Evolutionary conservation across 345 rosid species (phyloP), one percentile per base, ranked within the genome.

Genomic region (Aegle marmelos): DNA sequence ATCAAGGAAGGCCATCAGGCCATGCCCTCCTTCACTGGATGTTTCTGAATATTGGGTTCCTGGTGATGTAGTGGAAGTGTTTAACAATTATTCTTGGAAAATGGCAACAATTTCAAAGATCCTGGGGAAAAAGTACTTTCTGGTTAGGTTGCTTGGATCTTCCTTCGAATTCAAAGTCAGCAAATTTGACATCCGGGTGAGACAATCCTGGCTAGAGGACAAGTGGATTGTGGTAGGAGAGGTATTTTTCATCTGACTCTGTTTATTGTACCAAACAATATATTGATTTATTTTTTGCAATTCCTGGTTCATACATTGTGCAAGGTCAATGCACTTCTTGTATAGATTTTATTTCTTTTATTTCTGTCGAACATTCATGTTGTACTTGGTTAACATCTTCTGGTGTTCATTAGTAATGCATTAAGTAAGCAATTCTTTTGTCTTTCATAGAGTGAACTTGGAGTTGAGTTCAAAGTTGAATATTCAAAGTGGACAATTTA

Each of bases 21-120:
- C 98, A 70, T 81, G 83, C 75, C 89, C 91, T 58, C 96, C 82
- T 36, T 65, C 64, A 33, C 65, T 62, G 33, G 83, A 76, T 36
- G 85, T 81, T 67, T 72, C 78, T 6, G 85, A 82, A 60, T 79
- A 79, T 76, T 92, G 92, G 95, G 67, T 72, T 78, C 86, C 88
- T 59, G 95, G 95, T 76, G 94, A 94, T 85, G 88, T 92, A 41
- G 85, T 94, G 3, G 98, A 94, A 89, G 93, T 92, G 71, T 86
- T 85, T 67, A 78, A 89, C 41, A 78, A 76, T 76, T 83, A 83
- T 78, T 88, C 89, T n/a, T 94, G 98, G 98, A 94, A 88, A 85
- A 88, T 89, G 89, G 98, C 91, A 27, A 89, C 84, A 16, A 83
- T 94, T 56, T 85, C 83, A 4, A 84, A 84, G 78, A 82, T 88